These are phyloP conservation scores for Melanomma pulvis-pyrius DNA, from an alignment of 495 filamentous ascomycete genomes.

Conservation along the genomic window DNA sequence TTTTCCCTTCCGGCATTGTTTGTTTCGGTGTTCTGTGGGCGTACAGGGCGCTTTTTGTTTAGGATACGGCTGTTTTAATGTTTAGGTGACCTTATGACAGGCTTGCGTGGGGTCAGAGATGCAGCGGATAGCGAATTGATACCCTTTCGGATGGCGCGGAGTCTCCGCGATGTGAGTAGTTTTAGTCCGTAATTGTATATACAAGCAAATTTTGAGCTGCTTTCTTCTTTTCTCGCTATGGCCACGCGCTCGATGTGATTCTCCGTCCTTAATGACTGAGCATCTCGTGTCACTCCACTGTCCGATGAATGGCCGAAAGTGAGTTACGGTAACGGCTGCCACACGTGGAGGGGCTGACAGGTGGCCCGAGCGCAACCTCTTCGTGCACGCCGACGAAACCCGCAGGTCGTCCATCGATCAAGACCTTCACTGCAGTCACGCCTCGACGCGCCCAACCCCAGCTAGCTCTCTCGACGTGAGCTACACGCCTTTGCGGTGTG, in stretches of 20 bases:
- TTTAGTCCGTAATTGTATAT: not conserved
- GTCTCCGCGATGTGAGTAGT: not conserved
- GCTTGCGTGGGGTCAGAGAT: not conserved
- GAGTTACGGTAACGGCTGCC: too few species aligned
- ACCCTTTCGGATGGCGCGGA: not conserved
- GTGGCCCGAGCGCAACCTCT: conserved; percentile 23
- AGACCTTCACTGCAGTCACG: not conserved
- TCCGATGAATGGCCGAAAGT: too few species aligned
- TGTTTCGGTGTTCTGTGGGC: not conserved
- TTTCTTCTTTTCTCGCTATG: too few species aligned
- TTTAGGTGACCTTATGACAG: not conserved
- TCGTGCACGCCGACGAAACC: conserved; percentile 28
- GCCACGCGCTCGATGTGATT: too few species aligned
- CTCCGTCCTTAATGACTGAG: too few species aligned
- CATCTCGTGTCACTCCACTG: too few species aligned
- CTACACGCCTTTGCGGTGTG: not conserved
- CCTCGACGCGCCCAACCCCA: not conserved
- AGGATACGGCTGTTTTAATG: not conserved
- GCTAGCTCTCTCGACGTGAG: not conserved
- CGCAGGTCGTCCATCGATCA: conserved; percentile 1
- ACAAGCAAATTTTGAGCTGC: too few species aligned
- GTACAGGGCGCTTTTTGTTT: not conserved
- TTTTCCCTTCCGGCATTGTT: not conserved
- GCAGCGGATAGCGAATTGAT: not conserved
- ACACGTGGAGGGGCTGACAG: conserved; percentile 2